These are phyloP conservation scores for Madurella mycetomatis DNA, from an alignment of 2,329 filamentous ascomycete genomes.

Conservation along the genomic window DNA sequence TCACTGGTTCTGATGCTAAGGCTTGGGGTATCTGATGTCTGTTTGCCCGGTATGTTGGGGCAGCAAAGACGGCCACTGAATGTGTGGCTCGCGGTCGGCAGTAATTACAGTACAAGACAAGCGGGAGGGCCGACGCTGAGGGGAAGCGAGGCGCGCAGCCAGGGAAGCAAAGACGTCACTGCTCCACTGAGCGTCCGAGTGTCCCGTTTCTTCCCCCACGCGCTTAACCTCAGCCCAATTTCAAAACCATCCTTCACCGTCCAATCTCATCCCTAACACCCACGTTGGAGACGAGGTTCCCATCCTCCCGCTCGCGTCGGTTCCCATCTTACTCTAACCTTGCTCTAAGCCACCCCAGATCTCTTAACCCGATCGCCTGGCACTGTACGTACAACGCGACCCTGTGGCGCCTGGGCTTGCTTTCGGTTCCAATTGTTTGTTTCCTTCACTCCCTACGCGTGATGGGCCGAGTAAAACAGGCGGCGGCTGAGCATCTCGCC, in stretches of 20 bases:
- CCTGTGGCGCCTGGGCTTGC: not conserved
- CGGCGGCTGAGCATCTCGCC: conserved; percentile 16
- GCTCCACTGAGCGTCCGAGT: not conserved
- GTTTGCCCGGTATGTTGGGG: too few relatives aligned
- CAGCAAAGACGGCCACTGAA: too few relatives aligned
- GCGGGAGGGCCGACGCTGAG: too few relatives aligned
- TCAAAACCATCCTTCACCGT: not conserved
- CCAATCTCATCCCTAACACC: not conserved
- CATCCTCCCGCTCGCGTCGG: too few relatives aligned
- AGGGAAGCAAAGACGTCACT: not conserved
- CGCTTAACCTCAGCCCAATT: not conserved
- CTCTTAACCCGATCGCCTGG: not conserved
- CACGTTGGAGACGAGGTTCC: not conserved
- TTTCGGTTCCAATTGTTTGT: not conserved
- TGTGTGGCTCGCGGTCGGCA: too few relatives aligned
- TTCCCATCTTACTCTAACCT: not conserved
- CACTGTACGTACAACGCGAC: not conserved
- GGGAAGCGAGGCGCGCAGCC: too few relatives aligned
- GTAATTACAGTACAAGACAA: too few relatives aligned
- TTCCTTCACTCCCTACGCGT: not conserved
- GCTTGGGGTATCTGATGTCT: too few relatives aligned
- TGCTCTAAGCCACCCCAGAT: not conserved
- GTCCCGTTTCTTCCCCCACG: not conserved
- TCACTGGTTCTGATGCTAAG: too few relatives aligned
- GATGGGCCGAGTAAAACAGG: conserved; percentile 19